Evolutionary conservation across 2,329 filamentous ascomycete genomes (phyloP).

Genomic region (Calycina marina): DNA sequence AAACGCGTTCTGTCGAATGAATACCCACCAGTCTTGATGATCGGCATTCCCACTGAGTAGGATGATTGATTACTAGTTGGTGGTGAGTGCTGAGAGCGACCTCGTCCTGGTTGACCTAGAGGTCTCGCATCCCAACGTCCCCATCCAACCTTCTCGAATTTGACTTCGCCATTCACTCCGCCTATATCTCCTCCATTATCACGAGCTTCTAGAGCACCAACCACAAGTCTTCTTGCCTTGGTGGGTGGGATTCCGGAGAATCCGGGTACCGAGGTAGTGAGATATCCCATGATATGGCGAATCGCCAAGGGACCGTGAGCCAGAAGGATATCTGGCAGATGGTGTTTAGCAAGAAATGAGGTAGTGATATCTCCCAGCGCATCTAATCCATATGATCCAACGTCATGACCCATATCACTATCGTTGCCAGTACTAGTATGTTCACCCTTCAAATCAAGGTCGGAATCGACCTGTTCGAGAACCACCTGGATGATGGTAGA

Average conservation of each 20-base stretch:
- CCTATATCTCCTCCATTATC: slow-evolving; percentile 41
- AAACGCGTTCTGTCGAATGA: slow-evolving; percentile 33
- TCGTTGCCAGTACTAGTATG: slow-evolving; percentile 29
- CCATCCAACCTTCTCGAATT: slow-evolving; percentile 95
- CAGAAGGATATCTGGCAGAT: slow-evolving; percentile 81
- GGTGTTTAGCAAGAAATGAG: slow-evolving; percentile 70
- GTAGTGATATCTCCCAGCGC: slow-evolving; percentile 73
- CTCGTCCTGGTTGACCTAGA: slow-evolving; percentile 44
- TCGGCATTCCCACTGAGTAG: slow-evolving; percentile 39
- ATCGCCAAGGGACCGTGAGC: slow-evolving; percentile 85
- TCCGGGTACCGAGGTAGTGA: slow-evolving; percentile 85
- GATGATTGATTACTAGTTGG: slow-evolving; percentile 28
- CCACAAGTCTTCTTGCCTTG: slow-evolving; percentile 81
- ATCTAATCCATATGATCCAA: slow-evolving; percentile 36
- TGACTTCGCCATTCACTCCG: slow-evolving; percentile 53
- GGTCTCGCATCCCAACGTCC: slow-evolving; percentile 83
- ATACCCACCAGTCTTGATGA: slow-evolving; percentile 31
- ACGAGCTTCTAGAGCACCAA: slow-evolving; percentile 79
- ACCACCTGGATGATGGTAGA: slow-evolving; percentile 22
- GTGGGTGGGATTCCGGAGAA: slow-evolving; percentile 79
- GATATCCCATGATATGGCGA: slow-evolving; percentile 85
- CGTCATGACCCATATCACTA: slow-evolving; percentile 7
- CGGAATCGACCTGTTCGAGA: slow-evolving; percentile 62
- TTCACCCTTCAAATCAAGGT: slow-evolving; percentile 69
- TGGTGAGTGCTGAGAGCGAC: slow-evolving; percentile 26